A percentile compares a stretch with the other conserved stretches of the same genome.
Evolutionary conservation across 208 protist species (phyloP).

Genomic region (Trypanosomatidae sp.): DNA sequence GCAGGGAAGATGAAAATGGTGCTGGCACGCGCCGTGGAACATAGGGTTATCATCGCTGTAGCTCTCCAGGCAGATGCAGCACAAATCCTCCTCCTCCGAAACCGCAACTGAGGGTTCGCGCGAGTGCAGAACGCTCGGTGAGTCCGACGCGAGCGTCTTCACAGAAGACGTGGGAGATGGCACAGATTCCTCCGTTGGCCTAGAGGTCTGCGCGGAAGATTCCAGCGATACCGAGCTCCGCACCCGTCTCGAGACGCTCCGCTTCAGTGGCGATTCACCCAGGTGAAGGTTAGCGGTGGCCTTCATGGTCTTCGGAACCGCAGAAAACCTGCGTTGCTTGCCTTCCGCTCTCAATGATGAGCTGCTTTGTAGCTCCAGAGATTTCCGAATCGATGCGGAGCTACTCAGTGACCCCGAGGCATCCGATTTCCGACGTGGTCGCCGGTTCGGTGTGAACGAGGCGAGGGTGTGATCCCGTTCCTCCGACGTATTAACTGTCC

Average conservation of each 20-base stretch:
- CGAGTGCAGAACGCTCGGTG: not conserved
- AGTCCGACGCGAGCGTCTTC: not conserved
- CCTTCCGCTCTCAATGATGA: not conserved
- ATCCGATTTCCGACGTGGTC: not conserved
- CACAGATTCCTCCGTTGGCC: not conserved
- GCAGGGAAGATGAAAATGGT: constrained; percentile 76
- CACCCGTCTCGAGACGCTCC: not conserved
- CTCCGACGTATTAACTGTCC: not conserved
- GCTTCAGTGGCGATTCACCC: not conserved
- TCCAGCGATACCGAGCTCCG: not conserved
- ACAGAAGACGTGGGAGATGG: not conserved
- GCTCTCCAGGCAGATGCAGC: constrained; percentile 77
- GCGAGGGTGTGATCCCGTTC: not conserved
- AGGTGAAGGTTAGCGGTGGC: not conserved
- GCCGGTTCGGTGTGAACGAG: not conserved
- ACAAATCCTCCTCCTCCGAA: constrained; percentile 51
- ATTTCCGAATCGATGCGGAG: not conserved
- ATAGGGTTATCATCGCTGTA: constrained; percentile 69
- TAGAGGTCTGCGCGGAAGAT: not conserved
- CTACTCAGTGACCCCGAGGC: not conserved
- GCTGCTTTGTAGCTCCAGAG: not conserved
- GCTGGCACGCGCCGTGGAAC: constrained; percentile 49
- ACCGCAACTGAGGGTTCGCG: not conserved
- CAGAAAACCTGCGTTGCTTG: not conserved
- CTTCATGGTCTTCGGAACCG: not conserved